These are phyloP conservation scores for Quercus engelmannii DNA, from an alignment of 306 rosid genomes.

Conservation along the genomic window DNA sequence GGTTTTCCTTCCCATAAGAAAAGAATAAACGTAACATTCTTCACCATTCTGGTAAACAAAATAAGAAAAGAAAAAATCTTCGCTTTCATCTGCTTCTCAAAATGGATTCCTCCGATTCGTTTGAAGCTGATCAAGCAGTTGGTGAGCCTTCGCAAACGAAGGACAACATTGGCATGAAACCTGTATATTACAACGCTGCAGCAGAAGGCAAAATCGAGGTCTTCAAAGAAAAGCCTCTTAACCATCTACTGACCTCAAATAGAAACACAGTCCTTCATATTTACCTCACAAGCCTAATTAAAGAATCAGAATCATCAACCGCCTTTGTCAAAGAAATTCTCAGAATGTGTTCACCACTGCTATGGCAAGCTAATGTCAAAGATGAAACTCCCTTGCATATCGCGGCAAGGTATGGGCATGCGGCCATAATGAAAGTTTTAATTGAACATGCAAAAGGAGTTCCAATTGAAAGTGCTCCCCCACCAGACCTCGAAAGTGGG, in stretches of 20 bases:
- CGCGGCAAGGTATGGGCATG: background rate
- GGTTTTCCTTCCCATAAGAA: too few relatives aligned
- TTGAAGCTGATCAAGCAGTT: background rate
- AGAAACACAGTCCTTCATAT: background rate
- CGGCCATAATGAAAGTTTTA: background rate
- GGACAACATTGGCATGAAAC: background rate
- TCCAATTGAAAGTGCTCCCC: too few relatives aligned
- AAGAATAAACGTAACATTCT: too few relatives aligned
- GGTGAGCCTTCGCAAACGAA: background rate
- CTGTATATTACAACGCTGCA: background rate
- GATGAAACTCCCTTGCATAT: conserved; percentile 4
- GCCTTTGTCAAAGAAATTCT: too few relatives aligned
- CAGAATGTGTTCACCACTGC: background rate
- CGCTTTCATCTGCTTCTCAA: too few relatives aligned
- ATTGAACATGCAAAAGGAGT: background rate
- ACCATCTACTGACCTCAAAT: background rate
- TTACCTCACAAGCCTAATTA: background rate
- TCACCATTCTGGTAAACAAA: too few relatives aligned
- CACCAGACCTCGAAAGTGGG: background rate
- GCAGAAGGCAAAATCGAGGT: background rate
- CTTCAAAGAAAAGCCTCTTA: background rate
- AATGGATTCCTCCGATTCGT: too few relatives aligned
- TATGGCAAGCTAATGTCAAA: too few relatives aligned
- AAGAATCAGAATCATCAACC: too few relatives aligned
- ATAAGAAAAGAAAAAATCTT: too few relatives aligned